A percentile compares a stretch with the other conserved stretches of the same genome.
Conservation (phyloP, 768 basidiomycete species). For the Omphalotus guepiniiformis region DNA sequence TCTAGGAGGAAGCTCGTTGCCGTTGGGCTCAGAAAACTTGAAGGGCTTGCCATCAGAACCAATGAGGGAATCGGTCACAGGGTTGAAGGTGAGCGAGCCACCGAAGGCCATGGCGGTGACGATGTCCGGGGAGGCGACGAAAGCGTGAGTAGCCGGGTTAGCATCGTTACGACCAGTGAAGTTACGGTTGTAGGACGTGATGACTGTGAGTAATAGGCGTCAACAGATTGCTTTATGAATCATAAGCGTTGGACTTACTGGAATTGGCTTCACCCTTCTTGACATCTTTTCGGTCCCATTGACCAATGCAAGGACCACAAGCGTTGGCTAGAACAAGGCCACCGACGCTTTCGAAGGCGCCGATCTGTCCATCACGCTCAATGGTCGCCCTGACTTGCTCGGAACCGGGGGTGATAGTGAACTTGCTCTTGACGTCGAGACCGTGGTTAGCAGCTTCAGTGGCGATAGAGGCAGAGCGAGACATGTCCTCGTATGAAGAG, state of each 20-base stretch:
- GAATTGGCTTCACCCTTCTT: constrained; percentile 97
- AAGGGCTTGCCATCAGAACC: constrained; percentile 94
- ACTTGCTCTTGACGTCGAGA: constrained; percentile 84
- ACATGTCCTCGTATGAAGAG: constrained; percentile 99
- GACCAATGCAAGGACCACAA: constrained; percentile 98
- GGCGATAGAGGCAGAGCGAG: constrained; percentile 92
- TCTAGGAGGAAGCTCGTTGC: constrained; percentile 88
- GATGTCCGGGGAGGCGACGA: constrained; percentile 90
- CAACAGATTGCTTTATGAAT: too few relatives aligned
- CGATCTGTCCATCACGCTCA: constrained; percentile 91
- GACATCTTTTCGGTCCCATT: constrained; percentile 97
- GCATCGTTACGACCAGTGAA: constrained; percentile 99
- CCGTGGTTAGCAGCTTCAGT: constrained; percentile 86
- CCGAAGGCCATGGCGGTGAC: constrained; percentile 97
- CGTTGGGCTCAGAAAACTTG: constrained; percentile 92
- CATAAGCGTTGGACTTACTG: constrained; percentile 64
- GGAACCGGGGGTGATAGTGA: constrained; percentile 97
- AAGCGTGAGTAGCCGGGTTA: constrained; percentile 97
- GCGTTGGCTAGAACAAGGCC: constrained; percentile 96
- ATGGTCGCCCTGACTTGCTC: constrained; percentile 99
- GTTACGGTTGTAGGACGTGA: constrained; percentile 99
- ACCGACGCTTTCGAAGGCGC: constrained; percentile 80
- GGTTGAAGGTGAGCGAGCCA: constrained; percentile 95
- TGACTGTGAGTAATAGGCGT: constrained; percentile 60
- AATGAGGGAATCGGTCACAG: constrained; percentile 81